A percentile compares a stretch with the other conserved stretches of the same genome.
Conservation (phyloP, 306 rosid species). For the Erythrophleum fordii region DNA sequence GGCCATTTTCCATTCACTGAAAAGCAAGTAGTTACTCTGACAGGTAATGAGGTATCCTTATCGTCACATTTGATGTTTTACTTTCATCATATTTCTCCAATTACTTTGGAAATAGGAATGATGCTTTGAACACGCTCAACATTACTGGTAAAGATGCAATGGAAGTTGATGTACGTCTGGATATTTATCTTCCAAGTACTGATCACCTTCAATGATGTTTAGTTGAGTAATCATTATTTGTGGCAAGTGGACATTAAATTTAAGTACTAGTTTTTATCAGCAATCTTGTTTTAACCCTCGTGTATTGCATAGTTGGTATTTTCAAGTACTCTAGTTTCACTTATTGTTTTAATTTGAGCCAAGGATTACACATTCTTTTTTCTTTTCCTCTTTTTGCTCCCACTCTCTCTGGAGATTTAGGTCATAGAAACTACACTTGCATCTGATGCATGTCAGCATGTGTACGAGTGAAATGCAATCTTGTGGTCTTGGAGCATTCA, state of each 20-base stretch:
- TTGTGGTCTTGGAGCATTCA: background rate
- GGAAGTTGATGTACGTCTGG: background rate
- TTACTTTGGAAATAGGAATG: too few species aligned
- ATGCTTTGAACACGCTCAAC: background rate
- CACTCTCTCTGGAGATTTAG: background rate
- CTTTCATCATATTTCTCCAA: too few species aligned
- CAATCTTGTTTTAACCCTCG: background rate
- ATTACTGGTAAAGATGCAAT: background rate
- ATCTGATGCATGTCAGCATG: background rate
- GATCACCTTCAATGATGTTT: background rate
- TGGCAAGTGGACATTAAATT: background rate
- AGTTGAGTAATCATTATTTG: background rate
- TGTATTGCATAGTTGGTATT: background rate
- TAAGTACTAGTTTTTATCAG: background rate
- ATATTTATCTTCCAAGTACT: background rate
- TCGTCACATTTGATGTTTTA: too few species aligned
- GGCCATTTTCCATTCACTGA: too few species aligned
- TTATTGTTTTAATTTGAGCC: background rate
- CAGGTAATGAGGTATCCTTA: too few species aligned
- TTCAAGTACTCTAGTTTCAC: background rate
- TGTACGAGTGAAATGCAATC: background rate
- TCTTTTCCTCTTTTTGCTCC: background rate
- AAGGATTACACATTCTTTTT: background rate
- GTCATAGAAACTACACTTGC: background rate
- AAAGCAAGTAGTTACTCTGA: too few species aligned